Percentiles rank a stretch among this genome's conserved stretches.
These are phyloP conservation scores for Xylaria arbuscula DNA, from an alignment of 2,329 filamentous ascomycete genomes.

Conservation along the genomic window DNA sequence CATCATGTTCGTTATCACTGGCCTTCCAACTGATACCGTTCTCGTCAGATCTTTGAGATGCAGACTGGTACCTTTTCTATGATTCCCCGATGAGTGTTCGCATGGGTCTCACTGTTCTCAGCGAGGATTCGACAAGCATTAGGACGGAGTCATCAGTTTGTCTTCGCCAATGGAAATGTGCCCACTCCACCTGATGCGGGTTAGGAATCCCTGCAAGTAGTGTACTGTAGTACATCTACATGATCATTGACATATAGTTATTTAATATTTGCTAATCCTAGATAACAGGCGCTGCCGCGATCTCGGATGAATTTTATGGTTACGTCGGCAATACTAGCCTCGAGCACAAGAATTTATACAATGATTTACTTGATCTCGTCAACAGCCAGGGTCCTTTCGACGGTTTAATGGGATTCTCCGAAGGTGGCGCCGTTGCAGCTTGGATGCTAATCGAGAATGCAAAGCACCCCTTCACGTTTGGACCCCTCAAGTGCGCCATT, in stretches of 20 bases:
- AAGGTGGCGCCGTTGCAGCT: slow-evolving; percentile 49
- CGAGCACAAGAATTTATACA: slow-evolving; percentile 42
- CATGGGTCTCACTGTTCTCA: slow-evolving; percentile 34
- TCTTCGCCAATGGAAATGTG: slow-evolving; percentile 45
- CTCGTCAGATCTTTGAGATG: slow-evolving; percentile 46
- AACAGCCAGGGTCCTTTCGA: slow-evolving; percentile 47
- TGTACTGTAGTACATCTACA: too few species aligned
- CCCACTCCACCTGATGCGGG: slow-evolving; percentile 42
- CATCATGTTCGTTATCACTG: neutral
- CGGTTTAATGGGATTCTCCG: slow-evolving; percentile 50
- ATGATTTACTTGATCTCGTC: slow-evolving; percentile 44
- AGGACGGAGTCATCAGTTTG: slow-evolving; percentile 43
- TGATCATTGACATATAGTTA: neutral
- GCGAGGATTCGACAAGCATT: slow-evolving; percentile 46
- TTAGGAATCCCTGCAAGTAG: slow-evolving; percentile 26
- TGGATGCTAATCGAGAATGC: slow-evolving; percentile 49
- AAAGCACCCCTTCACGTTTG: slow-evolving; percentile 42
- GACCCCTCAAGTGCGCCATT: slow-evolving; percentile 47
- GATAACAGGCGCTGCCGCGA: slow-evolving; percentile 39
- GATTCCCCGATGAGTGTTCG: slow-evolving; percentile 6
- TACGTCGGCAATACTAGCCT: slow-evolving; percentile 41
- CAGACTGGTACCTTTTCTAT: slow-evolving; percentile 42
- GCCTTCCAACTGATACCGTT: slow-evolving; percentile 24
- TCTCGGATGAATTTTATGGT: slow-evolving; percentile 43
- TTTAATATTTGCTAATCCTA: slow-evolving; percentile 24